phyloP scores from a whole-genome alignment of 345 rosid species.

The Rhizophora mangle region DNA sequence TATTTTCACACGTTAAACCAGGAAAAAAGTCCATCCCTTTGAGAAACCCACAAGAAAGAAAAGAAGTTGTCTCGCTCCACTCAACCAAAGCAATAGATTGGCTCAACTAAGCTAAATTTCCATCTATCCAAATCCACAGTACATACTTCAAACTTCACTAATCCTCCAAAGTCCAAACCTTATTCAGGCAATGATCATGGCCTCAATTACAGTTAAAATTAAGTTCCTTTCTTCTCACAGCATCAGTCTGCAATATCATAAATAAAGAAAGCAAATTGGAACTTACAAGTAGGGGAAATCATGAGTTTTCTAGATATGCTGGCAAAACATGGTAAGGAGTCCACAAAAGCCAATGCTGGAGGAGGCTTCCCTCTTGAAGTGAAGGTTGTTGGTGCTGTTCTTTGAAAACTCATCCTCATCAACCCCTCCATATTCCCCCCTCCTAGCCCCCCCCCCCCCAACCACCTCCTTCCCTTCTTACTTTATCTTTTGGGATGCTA shows the following conservation, averaged over 20 bases:
- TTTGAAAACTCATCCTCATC: conserved; percentile 18
- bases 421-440: conserved; percentile 40
- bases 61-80: too few relatives aligned
- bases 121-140: background rate
- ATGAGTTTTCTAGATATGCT: conserved; percentile 31
- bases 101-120: background rate
- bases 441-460: background rate
- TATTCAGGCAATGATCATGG: background rate
- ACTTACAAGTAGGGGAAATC: conserved; percentile 46
- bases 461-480: background rate
- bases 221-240: background rate
- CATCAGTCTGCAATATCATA: background rate
- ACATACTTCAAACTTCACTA: background rate
- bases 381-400: conserved; percentile 33
- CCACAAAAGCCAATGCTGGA: conserved; percentile 35
- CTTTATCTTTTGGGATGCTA: background rate
- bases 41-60: too few relatives aligned
- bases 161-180: background rate
- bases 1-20: too few relatives aligned
- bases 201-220: background rate
- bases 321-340: conserved; percentile 50
- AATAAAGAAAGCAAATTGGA: background rate
- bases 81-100: too few relatives aligned
- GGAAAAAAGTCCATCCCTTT: too few relatives aligned
- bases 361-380: conserved; percentile 51